Evolutionary conservation across 306 rosid genomes (phyloP).

Genomic region (Trifolium dubium): DNA sequence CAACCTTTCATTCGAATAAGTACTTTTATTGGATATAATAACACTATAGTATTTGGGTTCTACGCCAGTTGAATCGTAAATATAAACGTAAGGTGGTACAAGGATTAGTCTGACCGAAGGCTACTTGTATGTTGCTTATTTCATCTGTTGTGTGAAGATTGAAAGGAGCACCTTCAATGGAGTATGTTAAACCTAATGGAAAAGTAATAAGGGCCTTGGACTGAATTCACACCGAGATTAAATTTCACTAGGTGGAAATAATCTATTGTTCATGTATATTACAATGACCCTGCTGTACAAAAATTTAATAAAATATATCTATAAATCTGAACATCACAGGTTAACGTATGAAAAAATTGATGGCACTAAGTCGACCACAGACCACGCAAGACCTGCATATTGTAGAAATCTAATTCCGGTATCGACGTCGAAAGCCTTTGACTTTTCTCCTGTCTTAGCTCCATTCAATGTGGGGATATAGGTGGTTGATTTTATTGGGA

Average conservation of each 20-base stretch:
- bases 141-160: not conserved
- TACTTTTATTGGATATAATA: too few relatives aligned
- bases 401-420: constrained; percentile 89
- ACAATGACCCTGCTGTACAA: constrained; percentile 25
- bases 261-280: not conserved
- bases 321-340: constrained; percentile 50
- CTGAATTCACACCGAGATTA: not conserved
- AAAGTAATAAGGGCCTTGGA: not conserved
- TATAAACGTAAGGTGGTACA: too few relatives aligned
- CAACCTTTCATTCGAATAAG: not conserved
- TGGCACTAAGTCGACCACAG: constrained; percentile 94
- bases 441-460: constrained; percentile 48
- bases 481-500: constrained; percentile 77
- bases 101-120: not conserved
- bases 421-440: constrained; percentile 75
- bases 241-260: not conserved
- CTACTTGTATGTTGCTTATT: not conserved
- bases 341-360: constrained; percentile 62
- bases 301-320: not conserved
- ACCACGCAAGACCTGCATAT: constrained; percentile 93
- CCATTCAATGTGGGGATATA: constrained; percentile 68
- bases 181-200: not conserved
- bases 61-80: not conserved
- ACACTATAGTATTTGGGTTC: not conserved
- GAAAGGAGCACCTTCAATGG: not conserved